These are phyloP conservation scores for Heterobasidion occidentale DNA, from an alignment of 1,284 basidiomycete species.

Conservation along the genomic window DNA sequence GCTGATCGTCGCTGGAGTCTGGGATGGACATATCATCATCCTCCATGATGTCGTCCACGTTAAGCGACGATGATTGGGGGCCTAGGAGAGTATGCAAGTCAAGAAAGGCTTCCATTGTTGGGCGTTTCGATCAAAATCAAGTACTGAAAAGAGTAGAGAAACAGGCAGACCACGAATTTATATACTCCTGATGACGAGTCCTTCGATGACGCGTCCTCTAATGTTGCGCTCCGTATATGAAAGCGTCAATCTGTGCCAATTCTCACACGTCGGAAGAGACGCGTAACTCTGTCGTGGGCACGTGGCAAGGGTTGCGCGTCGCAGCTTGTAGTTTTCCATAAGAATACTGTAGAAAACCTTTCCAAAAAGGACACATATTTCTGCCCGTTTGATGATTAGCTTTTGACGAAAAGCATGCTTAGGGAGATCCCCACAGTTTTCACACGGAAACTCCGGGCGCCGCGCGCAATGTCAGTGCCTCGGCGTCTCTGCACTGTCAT, in stretches of 20 bases:
- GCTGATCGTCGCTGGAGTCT: slow-evolving; percentile 32
- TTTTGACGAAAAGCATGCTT: no score
- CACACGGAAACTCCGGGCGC: no score
- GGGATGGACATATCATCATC: slow-evolving; percentile 42
- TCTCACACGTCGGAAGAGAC: background rate
- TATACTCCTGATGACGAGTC: slow-evolving; percentile 13
- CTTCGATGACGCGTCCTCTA: slow-evolving; percentile 18
- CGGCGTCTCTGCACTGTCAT: no score
- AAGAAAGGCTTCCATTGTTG: slow-evolving; percentile 11
- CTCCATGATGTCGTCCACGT: slow-evolving; percentile 29
- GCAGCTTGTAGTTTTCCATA: background rate
- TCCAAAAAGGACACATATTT: no score
- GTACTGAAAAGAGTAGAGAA: slow-evolving; percentile 6
- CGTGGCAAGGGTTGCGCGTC: background rate
- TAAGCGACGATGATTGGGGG: slow-evolving; percentile 3
- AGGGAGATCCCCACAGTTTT: no score
- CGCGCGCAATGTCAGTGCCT: no score
- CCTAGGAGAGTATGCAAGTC: slow-evolving; percentile 2
- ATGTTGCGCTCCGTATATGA: slow-evolving; percentile 1
- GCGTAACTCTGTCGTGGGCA: background rate
- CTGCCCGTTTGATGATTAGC: no score
- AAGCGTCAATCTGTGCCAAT: background rate
- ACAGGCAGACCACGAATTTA: slow-evolving; percentile 11
- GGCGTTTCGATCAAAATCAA: slow-evolving; percentile 1
- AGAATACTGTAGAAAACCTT: no score